Percentiles rank a stretch among this genome's conserved stretches.
phyloP scores from a whole-genome alignment of 345 rosid genomes.

The Eucalyptus leucophloia region DNA sequence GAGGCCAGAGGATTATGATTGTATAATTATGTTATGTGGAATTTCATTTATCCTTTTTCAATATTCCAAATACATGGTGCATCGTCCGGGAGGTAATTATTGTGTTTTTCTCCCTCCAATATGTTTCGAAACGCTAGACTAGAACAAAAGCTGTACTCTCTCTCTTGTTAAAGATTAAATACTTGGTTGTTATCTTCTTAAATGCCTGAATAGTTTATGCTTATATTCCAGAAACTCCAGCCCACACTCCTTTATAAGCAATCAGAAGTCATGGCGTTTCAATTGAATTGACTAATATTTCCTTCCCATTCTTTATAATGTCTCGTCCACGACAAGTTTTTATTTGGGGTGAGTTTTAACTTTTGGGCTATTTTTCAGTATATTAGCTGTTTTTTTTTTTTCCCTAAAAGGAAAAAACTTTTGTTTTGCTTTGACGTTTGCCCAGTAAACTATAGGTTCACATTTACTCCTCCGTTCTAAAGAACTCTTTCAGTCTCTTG shows the following conservation, averaged over 20 bases:
- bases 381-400: neutral
- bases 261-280: neutral
- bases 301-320: neutral
- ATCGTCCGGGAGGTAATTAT: too few species aligned
- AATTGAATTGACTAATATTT: too few species aligned
- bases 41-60: too few species aligned
- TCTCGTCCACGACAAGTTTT: neutral
- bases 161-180: neutral
- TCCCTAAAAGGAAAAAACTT: neutral
- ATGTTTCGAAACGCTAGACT: too few species aligned
- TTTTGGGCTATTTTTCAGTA: neutral
- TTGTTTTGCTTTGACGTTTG: neutral
- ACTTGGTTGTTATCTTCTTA: neutral
- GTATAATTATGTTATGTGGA: too few species aligned
- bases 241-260: neutral
- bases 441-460: neutral
- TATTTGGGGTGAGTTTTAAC: neutral
- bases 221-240: neutral
- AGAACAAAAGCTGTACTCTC: neutral
- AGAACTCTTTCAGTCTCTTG: neutral
- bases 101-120: too few species aligned
- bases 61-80: too few species aligned
- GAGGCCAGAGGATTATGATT: too few species aligned
- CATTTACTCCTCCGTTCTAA: neutral
- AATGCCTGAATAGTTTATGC: neutral